Percentiles rank a stretch among this genome's conserved stretches.
Evolutionary conservation across 352 stramenopile species (phyloP).

Genomic region (Elongisporangium undulatum): DNA sequence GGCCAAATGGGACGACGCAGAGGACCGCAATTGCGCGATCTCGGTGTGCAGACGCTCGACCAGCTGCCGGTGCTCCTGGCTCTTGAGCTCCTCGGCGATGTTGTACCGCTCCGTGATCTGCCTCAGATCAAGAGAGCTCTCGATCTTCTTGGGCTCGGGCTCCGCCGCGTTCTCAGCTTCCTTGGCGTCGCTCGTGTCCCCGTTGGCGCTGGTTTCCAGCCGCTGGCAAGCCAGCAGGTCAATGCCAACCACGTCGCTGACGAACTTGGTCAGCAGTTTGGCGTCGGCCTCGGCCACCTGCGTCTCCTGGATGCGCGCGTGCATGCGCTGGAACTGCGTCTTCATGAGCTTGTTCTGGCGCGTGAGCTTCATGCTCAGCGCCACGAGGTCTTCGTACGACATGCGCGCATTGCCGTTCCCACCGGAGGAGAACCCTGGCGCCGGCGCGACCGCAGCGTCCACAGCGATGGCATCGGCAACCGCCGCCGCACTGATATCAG

Average conservation of each 20-base stretch:
- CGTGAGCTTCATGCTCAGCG: slow-evolving; percentile 86
- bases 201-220: slow-evolving; percentile 9
- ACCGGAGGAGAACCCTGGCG: slow-evolving; percentile 1
- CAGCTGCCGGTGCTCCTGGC: slow-evolving; percentile 25
- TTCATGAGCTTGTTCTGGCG: slow-evolving; percentile 88
- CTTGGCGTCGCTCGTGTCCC: slow-evolving; percentile 8
- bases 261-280: slow-evolving; percentile 42
- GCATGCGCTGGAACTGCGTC: slow-evolving; percentile 74
- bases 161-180: neutral
- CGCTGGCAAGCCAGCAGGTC: slow-evolving; percentile 53
- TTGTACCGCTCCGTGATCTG: slow-evolving; percentile 46
- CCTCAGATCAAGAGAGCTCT: slow-evolving; percentile 36
- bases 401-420: slow-evolving; percentile 26
- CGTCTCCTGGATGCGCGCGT: slow-evolving; percentile 36
- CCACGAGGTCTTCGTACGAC: slow-evolving; percentile 79
- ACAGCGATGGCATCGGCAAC: slow-evolving; percentile 4
- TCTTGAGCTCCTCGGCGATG: slow-evolving; percentile 34
- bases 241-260: slow-evolving; percentile 61
- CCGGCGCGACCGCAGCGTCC: slow-evolving; percentile 3
- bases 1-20: slow-evolving; percentile 30
- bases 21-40: slow-evolving; percentile 29
- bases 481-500: slow-evolving; percentile 3
- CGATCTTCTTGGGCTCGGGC: neutral
- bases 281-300: slow-evolving; percentile 40
- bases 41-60: slow-evolving; percentile 16